These are phyloP conservation scores for Coniochaeta prunicola DNA, from an alignment of 2,329 filamentous ascomycete genomes.

Conservation along the genomic window DNA sequence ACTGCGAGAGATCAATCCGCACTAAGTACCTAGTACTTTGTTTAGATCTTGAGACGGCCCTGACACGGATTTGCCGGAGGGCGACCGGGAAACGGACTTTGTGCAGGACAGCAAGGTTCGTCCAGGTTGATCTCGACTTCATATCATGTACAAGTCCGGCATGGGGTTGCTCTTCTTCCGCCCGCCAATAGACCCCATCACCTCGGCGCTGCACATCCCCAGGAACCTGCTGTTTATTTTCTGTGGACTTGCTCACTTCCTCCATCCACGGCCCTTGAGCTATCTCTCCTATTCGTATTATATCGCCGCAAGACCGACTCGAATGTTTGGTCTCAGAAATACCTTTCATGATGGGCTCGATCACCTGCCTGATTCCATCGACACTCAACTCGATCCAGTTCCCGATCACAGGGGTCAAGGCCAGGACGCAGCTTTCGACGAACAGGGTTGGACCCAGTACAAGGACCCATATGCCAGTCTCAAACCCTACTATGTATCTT, in stretches of 20 bases:
- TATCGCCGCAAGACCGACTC: no score
- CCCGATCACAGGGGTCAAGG: neutral
- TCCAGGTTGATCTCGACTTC: no score
- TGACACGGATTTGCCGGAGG: no score
- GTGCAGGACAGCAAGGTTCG: no score
- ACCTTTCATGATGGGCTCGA: neutral
- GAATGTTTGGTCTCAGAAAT: neutral
- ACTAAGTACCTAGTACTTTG: no score
- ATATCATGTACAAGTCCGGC: conserved; percentile 29
- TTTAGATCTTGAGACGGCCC: no score
- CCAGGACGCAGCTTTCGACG: neutral
- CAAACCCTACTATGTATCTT: neutral
- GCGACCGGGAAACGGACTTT: no score
- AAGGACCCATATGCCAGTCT: neutral
- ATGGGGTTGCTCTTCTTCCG: conserved; percentile 40
- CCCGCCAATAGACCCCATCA: conserved; percentile 38
- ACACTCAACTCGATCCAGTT: neutral
- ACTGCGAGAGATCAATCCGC: no score
- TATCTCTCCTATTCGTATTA: neutral
- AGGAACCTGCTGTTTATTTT: conserved; percentile 41
- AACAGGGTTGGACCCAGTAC: neutral
- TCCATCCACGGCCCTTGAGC: no score
- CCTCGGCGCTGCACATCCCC: conserved; percentile 33
- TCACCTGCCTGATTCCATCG: neutral
- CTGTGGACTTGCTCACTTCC: no score